Base-by-base conservation (phyloP, 805 yeast genomes). In the Schizosaccharomyces cryophilus region DNA sequence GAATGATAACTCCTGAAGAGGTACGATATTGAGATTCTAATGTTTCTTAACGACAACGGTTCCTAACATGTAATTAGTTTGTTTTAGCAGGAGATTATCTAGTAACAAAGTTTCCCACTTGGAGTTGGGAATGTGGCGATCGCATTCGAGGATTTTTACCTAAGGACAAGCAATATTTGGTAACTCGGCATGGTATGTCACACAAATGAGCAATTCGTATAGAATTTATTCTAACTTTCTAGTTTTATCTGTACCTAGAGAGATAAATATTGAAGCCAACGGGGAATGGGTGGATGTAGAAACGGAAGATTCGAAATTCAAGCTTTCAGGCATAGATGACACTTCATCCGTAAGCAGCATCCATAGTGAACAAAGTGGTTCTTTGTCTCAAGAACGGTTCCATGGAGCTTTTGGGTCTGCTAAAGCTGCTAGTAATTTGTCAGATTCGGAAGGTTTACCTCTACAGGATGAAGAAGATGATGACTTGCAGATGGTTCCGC, bases 1-100 rank as follows among this genome's bases (percentile, higher is more conserved):
- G 98, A 3, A 93, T 90, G 69, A 83, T 93, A 60, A 86, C 95
- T 0, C 98, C 98, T 1, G 95, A 87, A 61, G 98, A 93, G 60
- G 60, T 56, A 56, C 40, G 60, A 1, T 5, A 9, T 35, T 21
- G 21, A 15, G 9, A 56, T 7, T 38, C 13, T 11, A 5, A 15
- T 11, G 19, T n/a, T 24, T n/a, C 19, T 54, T 54, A 1, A 29
- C n/a, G n/a, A 17, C 58, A 56, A 35, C 35, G 2, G 13, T 38
- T 26, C 2, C 45, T 40, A 40, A 35, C 42, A 30, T 24, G 38
- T n/a, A 29, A 21, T 17, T 19, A 56, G 70, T 93, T 93, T 72
- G 90, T 88, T 9, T 75, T 75, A 61, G 96, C 98, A 2, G 98
- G 98, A 26, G 96, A 93, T 70, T 93, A 87, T 71, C 73, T 93